Evolutionary conservation across 768 basidiomycete species (phyloP).

Genomic region (Lactarius evosmus): DNA sequence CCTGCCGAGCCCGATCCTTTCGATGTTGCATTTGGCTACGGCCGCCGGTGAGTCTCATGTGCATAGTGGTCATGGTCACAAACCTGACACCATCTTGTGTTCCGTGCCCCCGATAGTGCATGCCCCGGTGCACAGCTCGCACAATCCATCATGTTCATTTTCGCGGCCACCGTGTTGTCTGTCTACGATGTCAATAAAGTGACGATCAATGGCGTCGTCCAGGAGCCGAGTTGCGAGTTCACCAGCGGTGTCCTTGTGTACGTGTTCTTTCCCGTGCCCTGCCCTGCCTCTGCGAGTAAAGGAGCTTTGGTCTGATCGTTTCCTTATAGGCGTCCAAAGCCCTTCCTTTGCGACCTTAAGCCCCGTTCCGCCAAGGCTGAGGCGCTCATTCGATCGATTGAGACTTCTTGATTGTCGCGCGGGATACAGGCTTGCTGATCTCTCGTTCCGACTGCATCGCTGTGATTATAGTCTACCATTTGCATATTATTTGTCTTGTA

Average conservation of each 20-base stretch:
- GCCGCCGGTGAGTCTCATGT: slow-evolving; percentile 28
- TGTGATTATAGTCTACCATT: too few species aligned
- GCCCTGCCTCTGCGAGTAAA: neutral
- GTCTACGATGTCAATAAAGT: slow-evolving; percentile 27
- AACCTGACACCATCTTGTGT: too few species aligned
- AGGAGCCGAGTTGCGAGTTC: slow-evolving; percentile 23
- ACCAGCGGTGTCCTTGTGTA: slow-evolving; percentile 27
- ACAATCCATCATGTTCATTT: slow-evolving; percentile 28
- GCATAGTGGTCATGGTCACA: too few species aligned
- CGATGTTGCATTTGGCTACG: slow-evolving; percentile 31
- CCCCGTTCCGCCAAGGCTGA: slow-evolving; percentile 28
- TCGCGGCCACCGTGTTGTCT: slow-evolving; percentile 25
- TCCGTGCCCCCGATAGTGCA: neutral
- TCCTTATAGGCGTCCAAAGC: slow-evolving; percentile 27
- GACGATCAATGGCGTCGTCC: slow-evolving; percentile 22
- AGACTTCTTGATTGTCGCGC: neutral
- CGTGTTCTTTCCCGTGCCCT: neutral
- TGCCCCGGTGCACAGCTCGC: slow-evolving; percentile 29
- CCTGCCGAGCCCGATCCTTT: slow-evolving; percentile 29
- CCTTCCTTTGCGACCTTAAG: slow-evolving; percentile 28
- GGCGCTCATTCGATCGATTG: slow-evolving; percentile 22
- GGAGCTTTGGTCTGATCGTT: neutral
- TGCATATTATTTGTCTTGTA: too few species aligned
- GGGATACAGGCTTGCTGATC: too few species aligned
- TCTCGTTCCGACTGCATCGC: too few species aligned